Evolutionary conservation across 1,139 yeast genomes (phyloP), one percentile per base, ranked within the genome.

Genomic region (Debaryomyces coudertii): DNA sequence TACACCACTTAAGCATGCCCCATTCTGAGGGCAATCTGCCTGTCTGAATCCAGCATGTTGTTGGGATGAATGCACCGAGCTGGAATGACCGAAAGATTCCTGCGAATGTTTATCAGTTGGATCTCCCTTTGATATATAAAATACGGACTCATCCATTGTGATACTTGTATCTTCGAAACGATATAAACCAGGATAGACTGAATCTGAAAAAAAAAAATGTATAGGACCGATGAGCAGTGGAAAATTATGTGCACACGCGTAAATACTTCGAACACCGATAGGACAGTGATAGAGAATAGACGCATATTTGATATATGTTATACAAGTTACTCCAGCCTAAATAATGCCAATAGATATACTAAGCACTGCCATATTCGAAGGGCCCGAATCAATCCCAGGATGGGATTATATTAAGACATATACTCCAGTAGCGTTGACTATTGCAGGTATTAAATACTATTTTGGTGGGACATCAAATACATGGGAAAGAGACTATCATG

Each of bases 401-500:
- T 90, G 86, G 82, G 68, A 71, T 2, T 68, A 77, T 46, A 63
- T 88, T 49, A 80, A 77, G 53, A 54, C 58, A 9, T 80, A 76
- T 52, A 83, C 78, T 0, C 76, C 74, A 0, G 65, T 77, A 0
- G 46, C 61, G 1, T 59, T 63, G 7, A 56, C 62, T 1, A 34
- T 66, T 8, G 79, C 71, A 0, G 75, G 76, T 1, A 47, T 81
- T 43, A 92, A 92, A 62, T 81, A 80, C 61, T 89, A 87, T 68
- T 84, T 86, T 57, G 78, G 85, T 33, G 98, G 98, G 2, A 66
- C 89, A 1, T 56, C 77, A 20, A 93, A 90, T 65, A 87, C 90
- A 0, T 90, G 97, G 96, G 96, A 89, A 53, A 76, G 97, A 48
- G 92, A 90, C 52, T 69, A 93, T 65, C 97, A 93, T 61, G 97